Conservation (phyloP, 129 eudicot genomes). For the Ambrosia artemisiifolia region DNA sequence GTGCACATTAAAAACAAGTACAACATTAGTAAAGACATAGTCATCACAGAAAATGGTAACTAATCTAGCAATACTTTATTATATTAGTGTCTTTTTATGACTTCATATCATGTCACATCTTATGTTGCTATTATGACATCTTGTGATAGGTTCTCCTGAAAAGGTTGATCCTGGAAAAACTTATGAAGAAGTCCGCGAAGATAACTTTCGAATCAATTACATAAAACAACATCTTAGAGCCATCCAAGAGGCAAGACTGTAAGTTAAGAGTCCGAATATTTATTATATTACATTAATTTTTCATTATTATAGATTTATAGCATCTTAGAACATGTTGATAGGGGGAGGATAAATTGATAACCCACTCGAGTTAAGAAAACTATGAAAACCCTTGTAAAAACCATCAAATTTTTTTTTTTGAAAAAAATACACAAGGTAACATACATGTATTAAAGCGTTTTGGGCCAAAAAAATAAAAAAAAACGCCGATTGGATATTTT, state of each 20-base stretch:
- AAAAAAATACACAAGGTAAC: too few relatives aligned
- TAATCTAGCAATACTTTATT: background rate
- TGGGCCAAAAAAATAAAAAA: too few relatives aligned
- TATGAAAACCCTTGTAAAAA: too few relatives aligned
- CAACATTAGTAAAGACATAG: background rate
- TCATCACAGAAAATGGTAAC: conserved; percentile 30
- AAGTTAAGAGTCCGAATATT: background rate
- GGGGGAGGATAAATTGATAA: too few relatives aligned
- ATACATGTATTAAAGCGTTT: too few relatives aligned
- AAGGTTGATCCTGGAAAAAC: background rate
- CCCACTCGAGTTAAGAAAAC: too few relatives aligned
- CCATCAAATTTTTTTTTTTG: too few relatives aligned
- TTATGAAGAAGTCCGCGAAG: conserved; percentile 19
- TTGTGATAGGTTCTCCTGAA: conserved; percentile 20
- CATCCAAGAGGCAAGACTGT: conserved; percentile 12
- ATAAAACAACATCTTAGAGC: conserved; percentile 17
- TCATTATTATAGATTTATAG: background rate
- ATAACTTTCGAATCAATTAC: conserved; percentile 21
- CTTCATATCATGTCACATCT: background rate
- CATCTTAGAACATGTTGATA: background rate
- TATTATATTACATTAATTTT: background rate
- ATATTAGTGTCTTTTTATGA: background rate
- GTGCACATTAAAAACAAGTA: background rate
- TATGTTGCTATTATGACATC: background rate
- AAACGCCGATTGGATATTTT: too few relatives aligned